Conservation (phyloP, 1,139 yeast genomes). For the Yamadazyma siamensis region DNA sequence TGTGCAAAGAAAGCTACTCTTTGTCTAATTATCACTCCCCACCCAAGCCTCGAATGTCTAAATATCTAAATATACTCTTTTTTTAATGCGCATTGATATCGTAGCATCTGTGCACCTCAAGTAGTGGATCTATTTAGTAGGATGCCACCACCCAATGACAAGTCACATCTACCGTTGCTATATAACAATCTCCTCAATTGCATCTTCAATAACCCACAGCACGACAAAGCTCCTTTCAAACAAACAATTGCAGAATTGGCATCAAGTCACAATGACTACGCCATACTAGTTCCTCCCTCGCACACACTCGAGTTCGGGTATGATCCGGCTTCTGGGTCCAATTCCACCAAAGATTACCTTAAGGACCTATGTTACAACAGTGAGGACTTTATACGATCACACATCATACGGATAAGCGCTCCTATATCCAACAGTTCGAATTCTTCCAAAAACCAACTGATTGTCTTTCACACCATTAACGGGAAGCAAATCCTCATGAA, state of each 20-base stretch:
- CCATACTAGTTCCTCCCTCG: conserved; percentile 62
- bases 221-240: conserved; percentile 48
- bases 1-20: too few relatives aligned
- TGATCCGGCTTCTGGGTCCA: conserved; percentile 43
- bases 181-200: conserved; percentile 67
- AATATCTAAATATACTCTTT: too few relatives aligned
- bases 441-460: conserved; percentile 41
- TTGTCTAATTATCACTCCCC: too few relatives aligned
- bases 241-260: conserved; percentile 42
- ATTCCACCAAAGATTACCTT: conserved; percentile 33
- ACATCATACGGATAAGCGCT: conserved; percentile 47
- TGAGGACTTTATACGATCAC: conserved; percentile 70
- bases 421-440: conserved; percentile 36
- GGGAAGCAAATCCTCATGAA: conserved; percentile 57
- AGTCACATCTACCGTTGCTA: conserved; percentile 30
- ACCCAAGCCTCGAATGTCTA: too few relatives aligned
- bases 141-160: too few relatives aligned
- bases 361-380: conserved; percentile 54
- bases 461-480: conserved; percentile 54
- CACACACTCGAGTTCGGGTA: conserved; percentile 45
- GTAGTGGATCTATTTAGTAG: too few relatives aligned
- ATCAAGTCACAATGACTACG: conserved; percentile 43
- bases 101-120: too few relatives aligned
- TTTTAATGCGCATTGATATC: too few relatives aligned
- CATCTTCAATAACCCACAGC: conserved; percentile 63